Conservation (phyloP, 768 basidiomycete species). For the Macrolepiota fuliginosa region DNA sequence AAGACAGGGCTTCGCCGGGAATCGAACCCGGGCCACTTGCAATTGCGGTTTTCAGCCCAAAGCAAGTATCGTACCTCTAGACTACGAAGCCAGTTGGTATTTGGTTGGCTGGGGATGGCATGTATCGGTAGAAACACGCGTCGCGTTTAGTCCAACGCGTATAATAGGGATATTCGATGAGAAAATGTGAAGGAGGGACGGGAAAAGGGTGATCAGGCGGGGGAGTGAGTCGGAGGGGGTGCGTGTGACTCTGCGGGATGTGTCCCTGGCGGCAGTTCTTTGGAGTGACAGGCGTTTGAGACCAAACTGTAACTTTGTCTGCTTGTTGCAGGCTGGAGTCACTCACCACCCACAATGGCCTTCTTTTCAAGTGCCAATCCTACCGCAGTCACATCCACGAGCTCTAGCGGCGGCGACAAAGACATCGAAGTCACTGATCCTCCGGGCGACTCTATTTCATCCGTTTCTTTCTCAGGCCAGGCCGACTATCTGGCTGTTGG, state of each 20-base stretch:
- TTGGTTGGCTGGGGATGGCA: background rate
- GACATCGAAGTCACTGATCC: slow-evolving; percentile 82
- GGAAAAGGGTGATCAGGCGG: background rate
- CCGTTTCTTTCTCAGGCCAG: slow-evolving; percentile 77
- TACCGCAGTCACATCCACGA: slow-evolving; percentile 25
- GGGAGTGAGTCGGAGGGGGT: background rate
- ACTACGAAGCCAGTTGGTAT: slow-evolving; percentile 23
- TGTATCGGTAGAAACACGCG: background rate
- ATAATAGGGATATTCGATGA: background rate
- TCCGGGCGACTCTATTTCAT: slow-evolving; percentile 85
- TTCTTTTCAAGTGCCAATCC: slow-evolving; percentile 35
- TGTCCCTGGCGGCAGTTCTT: background rate
- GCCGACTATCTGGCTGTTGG: slow-evolving; percentile 91
- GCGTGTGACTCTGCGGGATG: slow-evolving; percentile 1
- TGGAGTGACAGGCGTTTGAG: slow-evolving; percentile 4
- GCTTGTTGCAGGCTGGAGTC: slow-evolving; percentile 16
- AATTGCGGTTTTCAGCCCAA: slow-evolving; percentile 31
- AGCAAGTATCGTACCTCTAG: slow-evolving; percentile 51
- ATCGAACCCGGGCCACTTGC: slow-evolving; percentile 53
- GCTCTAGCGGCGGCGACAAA: slow-evolving; percentile 54
- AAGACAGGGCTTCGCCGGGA: slow-evolving; percentile 39
- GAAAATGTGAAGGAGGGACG: background rate
- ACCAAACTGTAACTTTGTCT: slow-evolving; percentile 6
- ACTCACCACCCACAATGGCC: slow-evolving; percentile 31
- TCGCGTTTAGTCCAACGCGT: background rate